A percentile compares a stretch with the other conserved stretches of the same genome.
These are phyloP conservation scores for Tylopilus balloui DNA, from an alignment of 768 basidiomycete species.

Conservation along the genomic window DNA sequence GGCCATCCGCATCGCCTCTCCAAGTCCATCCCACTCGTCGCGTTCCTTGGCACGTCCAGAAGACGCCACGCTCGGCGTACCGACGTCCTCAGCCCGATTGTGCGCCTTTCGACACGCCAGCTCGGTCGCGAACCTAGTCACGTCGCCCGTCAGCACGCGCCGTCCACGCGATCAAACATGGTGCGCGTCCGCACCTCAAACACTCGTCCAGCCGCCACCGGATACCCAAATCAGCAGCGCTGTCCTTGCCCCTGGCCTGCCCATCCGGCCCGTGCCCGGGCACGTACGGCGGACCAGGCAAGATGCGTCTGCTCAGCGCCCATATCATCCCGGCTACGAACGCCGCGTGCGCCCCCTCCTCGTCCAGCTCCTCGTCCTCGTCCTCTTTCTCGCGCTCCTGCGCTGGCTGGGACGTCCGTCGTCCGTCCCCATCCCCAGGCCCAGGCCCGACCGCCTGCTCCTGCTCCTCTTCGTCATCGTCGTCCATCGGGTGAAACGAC, in stretches of 20 bases:
- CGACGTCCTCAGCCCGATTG: not conserved
- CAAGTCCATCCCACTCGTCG: constrained; percentile 62
- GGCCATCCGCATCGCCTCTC: constrained; percentile 65
- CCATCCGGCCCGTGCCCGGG: constrained; percentile 31
- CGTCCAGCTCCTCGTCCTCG: constrained; percentile 49
- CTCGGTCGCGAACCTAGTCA: constrained; percentile 74
- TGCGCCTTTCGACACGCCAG: constrained; percentile 68
- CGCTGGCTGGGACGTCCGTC: constrained; percentile 22
- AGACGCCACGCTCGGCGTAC: constrained; percentile 5
- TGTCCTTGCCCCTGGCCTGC: constrained; percentile 34
- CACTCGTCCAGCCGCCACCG: constrained; percentile 83
- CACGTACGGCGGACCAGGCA: constrained; percentile 76
- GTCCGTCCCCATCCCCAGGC: constrained; percentile 9
- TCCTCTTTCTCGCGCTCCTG: not conserved
- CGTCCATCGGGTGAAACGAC: constrained; percentile 33
- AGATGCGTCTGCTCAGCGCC: constrained; percentile 63
- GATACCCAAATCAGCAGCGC: constrained; percentile 34
- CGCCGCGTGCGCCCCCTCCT: constrained; percentile 75
- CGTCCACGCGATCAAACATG: too few species aligned
- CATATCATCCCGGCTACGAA: constrained; percentile 89
- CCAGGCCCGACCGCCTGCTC: not conserved
- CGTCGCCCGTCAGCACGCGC: not conserved
- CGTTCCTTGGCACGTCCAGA: constrained; percentile 32
- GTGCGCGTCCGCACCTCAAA: constrained; percentile 51
- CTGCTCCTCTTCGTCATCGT: constrained; percentile 21